Percentiles rank a stretch among this genome's conserved stretches.
These are phyloP conservation scores for Pseudocercospora pini-densiflorae DNA, from an alignment of 2,329 filamentous ascomycete species.

Conservation along the genomic window DNA sequence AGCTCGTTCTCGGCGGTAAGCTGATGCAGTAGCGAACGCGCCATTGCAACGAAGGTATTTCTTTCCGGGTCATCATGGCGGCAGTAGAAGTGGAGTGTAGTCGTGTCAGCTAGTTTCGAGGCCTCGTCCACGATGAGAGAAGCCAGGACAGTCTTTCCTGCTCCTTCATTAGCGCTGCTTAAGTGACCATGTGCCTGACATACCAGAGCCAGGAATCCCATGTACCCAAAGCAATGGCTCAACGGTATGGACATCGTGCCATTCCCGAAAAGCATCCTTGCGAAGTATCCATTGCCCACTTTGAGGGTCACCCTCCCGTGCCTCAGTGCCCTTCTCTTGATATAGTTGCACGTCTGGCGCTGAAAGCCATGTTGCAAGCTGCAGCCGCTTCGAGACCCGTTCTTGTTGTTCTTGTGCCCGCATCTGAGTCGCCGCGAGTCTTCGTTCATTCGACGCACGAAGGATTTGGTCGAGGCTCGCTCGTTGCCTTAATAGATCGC, in stretches of 20 bases:
- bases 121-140: conserved; percentile 12
- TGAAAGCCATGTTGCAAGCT: conserved; percentile 1
- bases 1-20: not conserved
- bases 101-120: not conserved
- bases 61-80: conserved; percentile 11
- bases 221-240: conserved; percentile 12
- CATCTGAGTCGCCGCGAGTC: too few relatives aligned
- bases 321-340: not conserved
- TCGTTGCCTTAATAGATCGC: too few relatives aligned
- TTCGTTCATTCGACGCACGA: too few relatives aligned
- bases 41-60: conserved; percentile 18
- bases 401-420: too few relatives aligned
- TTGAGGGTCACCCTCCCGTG: not conserved
- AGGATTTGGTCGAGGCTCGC: too few relatives aligned
- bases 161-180: too few relatives aligned
- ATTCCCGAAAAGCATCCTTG: conserved; percentile 6
- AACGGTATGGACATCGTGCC: conserved; percentile 6
- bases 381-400: too few relatives aligned
- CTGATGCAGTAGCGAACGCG: conserved; percentile 14
- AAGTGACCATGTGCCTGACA: not conserved
- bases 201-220: conserved; percentile 12
- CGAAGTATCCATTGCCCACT: conserved; percentile 17
- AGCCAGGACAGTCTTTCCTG: conserved; percentile 21
- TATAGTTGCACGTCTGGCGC: not conserved
- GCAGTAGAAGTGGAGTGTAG: conserved; percentile 19